Evolutionary conservation across 305 asterid genomes (phyloP).

Genomic region (Striga hermonthica): DNA sequence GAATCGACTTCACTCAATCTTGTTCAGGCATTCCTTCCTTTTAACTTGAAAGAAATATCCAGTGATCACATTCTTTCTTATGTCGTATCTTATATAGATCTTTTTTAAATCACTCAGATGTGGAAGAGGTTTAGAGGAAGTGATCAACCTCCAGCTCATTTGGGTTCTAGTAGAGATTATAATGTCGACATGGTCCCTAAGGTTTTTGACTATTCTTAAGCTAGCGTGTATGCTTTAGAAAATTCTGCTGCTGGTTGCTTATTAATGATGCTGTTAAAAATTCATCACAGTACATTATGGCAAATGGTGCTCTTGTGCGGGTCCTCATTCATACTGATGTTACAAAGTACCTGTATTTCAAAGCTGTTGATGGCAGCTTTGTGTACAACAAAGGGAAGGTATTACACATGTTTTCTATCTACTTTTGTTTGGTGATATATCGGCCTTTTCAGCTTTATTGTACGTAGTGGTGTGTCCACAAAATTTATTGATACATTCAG

Average conservation of each 20-base stretch:
- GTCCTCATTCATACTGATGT: conserved; percentile 93
- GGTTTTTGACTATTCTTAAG: conserved; percentile 43
- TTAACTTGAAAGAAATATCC: conserved; percentile 17
- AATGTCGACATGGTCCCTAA: conserved; percentile 95
- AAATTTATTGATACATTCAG: not conserved
- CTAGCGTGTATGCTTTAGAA: conserved; percentile 21
- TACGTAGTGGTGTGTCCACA: not conserved
- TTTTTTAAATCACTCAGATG: conserved; percentile 43
- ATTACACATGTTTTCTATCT: conserved; percentile 1
- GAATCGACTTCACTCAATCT: conserved; percentile 66
- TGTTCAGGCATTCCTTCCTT: conserved; percentile 42
- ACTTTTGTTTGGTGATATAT: not conserved
- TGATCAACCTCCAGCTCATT: conserved; percentile 73
- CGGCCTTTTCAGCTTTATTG: too few relatives aligned
- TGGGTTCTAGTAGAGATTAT: conserved; percentile 89
- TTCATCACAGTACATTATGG: conserved; percentile 81
- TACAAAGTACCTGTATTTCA: conserved; percentile 80
- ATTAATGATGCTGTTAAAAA: conserved; percentile 29
- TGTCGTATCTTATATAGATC: conserved; percentile 14
- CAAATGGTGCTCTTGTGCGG: conserved; percentile 92
- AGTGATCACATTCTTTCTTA: conserved; percentile 11
- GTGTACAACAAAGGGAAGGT: conserved; percentile 95
- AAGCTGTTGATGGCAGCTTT: conserved; percentile 91
- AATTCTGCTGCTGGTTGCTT: conserved; percentile 19
- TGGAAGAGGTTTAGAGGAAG: conserved; percentile 94